Evolutionary conservation across 371 early-diverging fungal genomes (phyloP), one percentile per base, ranked within the genome.

Genomic region (Rhizopus sp.): DNA sequence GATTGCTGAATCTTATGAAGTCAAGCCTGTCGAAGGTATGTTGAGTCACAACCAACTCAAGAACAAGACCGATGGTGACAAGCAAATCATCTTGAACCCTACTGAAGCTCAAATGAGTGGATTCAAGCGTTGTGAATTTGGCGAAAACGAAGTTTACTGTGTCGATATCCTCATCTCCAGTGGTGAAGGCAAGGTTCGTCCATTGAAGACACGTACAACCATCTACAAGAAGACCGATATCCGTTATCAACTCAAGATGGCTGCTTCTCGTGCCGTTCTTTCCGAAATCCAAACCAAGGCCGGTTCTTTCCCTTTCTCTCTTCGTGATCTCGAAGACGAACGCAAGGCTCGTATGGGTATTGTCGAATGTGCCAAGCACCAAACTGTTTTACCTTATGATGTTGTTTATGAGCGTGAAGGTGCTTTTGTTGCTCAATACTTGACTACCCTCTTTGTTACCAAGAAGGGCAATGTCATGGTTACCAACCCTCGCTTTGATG

Each of bases 261-360:
- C 91, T 64, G 73, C 95, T 34, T 88, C 94, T 38, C 91, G 93
- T 62, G 73, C 74, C 7, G 83, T 91, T n/a, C 70, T 88, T 54
- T 78, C 75, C 61, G 92, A 92, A 71, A 85, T 94, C 72, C 85
- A 83, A 58, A 81, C 79, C 62, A 83, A 87, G 75, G 92, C 88
- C 63, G 95, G 94, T 50, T 79, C 81, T 56, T 92, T 95, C 85
- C 94, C 95, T 50, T 96, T 97, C 85, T 78, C 89, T 55, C 74
- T 93, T 55, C 86, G 94, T 45, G 72, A 80, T 60, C 68, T 86
- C 64, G 88, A 86, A 6, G 96, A 97, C 73, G 91, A 92, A 76
- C 89, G 89, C 68, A 86, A 83, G 79, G 93, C 91, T 29, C 91
- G 94, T 62, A 83, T 96, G 90, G 98, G 97, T 65, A 83, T 97